Conservation (phyloP, 495 filamentous ascomycete genomes). For the Xylaria grammica region DNA sequence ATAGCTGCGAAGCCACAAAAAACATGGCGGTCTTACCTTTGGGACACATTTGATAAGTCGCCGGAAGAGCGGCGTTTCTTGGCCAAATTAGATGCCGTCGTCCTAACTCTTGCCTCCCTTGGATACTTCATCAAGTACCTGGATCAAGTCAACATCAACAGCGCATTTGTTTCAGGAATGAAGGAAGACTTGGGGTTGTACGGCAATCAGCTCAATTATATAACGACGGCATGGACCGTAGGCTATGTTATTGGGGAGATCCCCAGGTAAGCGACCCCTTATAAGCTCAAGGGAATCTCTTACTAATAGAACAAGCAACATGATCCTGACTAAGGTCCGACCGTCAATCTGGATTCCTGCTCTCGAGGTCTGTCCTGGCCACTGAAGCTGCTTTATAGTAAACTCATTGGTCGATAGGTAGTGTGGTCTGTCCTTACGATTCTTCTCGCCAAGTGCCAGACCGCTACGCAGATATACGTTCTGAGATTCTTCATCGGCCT, state of each 20-base stretch:
- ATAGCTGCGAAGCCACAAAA: slow-evolving; percentile 32
- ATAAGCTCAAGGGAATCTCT: slow-evolving; percentile 30
- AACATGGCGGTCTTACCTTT: slow-evolving; percentile 52
- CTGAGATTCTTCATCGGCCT: slow-evolving; percentile 65
- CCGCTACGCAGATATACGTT: slow-evolving; percentile 56
- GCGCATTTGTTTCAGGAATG: slow-evolving; percentile 63
- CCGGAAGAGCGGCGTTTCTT: slow-evolving; percentile 64
- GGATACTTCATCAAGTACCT: slow-evolving; percentile 66
- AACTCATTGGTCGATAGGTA: slow-evolving; percentile 28
- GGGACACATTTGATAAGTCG: slow-evolving; percentile 67
- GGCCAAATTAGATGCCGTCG: slow-evolving; percentile 62
- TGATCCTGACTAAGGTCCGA: slow-evolving; percentile 51
- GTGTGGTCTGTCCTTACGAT: slow-evolving; percentile 62
- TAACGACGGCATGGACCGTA: slow-evolving; percentile 64
- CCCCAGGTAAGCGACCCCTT: slow-evolving; percentile 49
- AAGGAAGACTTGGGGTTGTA: slow-evolving; percentile 65
- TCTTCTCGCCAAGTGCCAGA: slow-evolving; percentile 52
- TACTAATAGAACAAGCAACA: slow-evolving; percentile 34
- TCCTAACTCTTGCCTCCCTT: slow-evolving; percentile 60
- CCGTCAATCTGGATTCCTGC: slow-evolving; percentile 66
- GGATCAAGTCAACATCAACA: slow-evolving; percentile 64
- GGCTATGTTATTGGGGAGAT: slow-evolving; percentile 69
- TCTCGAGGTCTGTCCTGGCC: slow-evolving; percentile 40
- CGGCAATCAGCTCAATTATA: slow-evolving; percentile 57
- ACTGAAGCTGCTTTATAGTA: slow-evolving; percentile 53